Evolutionary conservation across 371 early-diverging fungal genomes (phyloP).

Genomic region (Scutellospora calospora): DNA sequence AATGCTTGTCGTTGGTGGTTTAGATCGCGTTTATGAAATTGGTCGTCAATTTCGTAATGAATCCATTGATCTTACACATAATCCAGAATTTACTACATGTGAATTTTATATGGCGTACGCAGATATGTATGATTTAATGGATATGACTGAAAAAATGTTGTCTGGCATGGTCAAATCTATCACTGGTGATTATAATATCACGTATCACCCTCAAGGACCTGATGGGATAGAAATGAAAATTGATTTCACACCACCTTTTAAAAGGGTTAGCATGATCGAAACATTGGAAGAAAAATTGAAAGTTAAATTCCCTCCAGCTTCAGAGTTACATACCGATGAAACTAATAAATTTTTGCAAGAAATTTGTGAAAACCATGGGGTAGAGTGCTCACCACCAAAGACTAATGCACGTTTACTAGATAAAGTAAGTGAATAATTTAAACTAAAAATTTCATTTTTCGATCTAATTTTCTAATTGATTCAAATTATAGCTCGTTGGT

Average conservation of each 20-base stretch:
- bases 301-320: slow-evolving; percentile 56
- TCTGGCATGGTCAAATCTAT: slow-evolving; percentile 86
- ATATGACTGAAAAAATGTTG: slow-evolving; percentile 88
- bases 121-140: slow-evolving; percentile 82
- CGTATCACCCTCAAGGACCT: slow-evolving; percentile 70
- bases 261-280: slow-evolving; percentile 81
- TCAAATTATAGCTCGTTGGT: slow-evolving; percentile 69
- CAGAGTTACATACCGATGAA: slow-evolving; percentile 49
- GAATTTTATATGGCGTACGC: slow-evolving; percentile 98
- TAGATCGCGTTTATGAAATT: slow-evolving; percentile 95
- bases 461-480: background rate
- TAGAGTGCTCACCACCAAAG: slow-evolving; percentile 71
- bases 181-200: slow-evolving; percentile 78
- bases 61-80: slow-evolving; percentile 97
- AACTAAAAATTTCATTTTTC: background rate
- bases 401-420: slow-evolving; percentile 91
- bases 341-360: slow-evolving; percentile 47
- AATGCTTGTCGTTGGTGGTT: slow-evolving; percentile 94
- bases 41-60: slow-evolving; percentile 99
- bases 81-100: slow-evolving; percentile 98
- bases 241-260: slow-evolving; percentile 82
- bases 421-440: slow-evolving; percentile 50
- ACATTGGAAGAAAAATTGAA: slow-evolving; percentile 67
- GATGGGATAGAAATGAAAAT: slow-evolving; percentile 58
- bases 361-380: slow-evolving; percentile 61